These are phyloP conservation scores for Eucalyptus tenuipes DNA, from an alignment of 345 rosid genomes.

Conservation along the genomic window DNA sequence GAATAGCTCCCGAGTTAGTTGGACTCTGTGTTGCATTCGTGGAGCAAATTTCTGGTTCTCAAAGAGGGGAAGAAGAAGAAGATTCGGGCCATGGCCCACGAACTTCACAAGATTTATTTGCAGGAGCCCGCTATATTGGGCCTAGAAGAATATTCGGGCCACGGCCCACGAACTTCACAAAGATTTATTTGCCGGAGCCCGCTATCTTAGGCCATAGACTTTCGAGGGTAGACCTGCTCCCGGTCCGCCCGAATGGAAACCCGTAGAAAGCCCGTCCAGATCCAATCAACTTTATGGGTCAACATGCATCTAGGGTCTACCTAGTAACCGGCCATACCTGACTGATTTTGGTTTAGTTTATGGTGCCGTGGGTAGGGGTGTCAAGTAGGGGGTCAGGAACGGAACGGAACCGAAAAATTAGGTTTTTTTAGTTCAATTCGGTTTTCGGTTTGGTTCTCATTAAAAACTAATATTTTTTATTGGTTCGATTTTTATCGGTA, in stretches of 20 bases:
- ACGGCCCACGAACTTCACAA: background rate
- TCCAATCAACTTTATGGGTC: background rate
- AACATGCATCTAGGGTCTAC: rapidly evolving
- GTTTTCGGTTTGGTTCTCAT: no score
- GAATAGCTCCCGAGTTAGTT: background rate
- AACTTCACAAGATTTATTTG: background rate
- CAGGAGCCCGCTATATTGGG: background rate
- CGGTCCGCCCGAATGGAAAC: background rate
- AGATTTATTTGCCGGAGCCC: background rate
- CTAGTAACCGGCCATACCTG: background rate
- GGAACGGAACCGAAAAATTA: no score
- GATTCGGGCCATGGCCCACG: background rate
- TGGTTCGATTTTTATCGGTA: no score
- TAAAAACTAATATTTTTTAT: no score
- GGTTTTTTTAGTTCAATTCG: no score
- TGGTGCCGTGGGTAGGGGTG: no score
- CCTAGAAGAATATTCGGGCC: background rate
- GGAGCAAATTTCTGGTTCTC: background rate
- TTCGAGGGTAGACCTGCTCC: background rate
- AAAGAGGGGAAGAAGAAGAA: background rate
- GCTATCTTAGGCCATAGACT: background rate
- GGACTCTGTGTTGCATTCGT: background rate
- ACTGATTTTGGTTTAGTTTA: background rate
- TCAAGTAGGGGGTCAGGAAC: no score
- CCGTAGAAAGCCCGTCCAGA: background rate